Evolutionary conservation across 108 stramenopile genomes (phyloP), one percentile per base, ranked within the genome.

Genomic region (Discostella stelligeroides): DNA sequence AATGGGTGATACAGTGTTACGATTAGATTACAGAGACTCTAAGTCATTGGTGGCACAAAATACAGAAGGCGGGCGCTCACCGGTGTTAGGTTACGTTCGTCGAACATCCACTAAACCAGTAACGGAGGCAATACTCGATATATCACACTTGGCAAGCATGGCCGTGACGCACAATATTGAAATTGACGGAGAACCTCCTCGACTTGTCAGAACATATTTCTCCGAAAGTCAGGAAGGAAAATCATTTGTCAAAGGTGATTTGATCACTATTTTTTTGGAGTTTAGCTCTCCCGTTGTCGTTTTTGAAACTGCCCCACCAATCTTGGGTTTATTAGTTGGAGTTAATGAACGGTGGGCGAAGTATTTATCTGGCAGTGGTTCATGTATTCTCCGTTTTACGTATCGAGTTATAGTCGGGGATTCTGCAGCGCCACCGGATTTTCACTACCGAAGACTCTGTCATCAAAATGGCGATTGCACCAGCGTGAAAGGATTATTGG

Each of bases 41-140:
- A 55, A 40, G 2, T 63, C 75, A 25, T 46, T 76, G 0, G 62
- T 68, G 13, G 41, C 75, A 55, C 51, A 68, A n/a, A 76, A 76
- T 53, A 63, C 75, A 23, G 75, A 76, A 38, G 75, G 75, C 23
- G 75, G 66, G n/a, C 67, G 75, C 28, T 6, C 46, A 21, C 61
- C 75, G n/a, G 62, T 60, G 6, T 7, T 29, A 4, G 75, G 75
- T 29, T 57, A 63, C 21, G 75, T 76, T 14, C 66, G 67, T 40
- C 38, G 67, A 48, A 63, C 49, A 60, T 76, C 75, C 11, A 54
- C 53, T 28, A n/a, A n/a, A 1, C 75, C 75, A 48, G 41, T 49
- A n/a, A 76, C 75, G 4, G 46, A 76, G 39, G 67, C 67, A 47
- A 60, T 54, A n/a, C 55, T 76, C 4, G 47, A 76, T 48, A 61